phyloP scores from a whole-genome alignment of 2,329 filamentous ascomycete genomes.

The Trichoderma pleuroti region DNA sequence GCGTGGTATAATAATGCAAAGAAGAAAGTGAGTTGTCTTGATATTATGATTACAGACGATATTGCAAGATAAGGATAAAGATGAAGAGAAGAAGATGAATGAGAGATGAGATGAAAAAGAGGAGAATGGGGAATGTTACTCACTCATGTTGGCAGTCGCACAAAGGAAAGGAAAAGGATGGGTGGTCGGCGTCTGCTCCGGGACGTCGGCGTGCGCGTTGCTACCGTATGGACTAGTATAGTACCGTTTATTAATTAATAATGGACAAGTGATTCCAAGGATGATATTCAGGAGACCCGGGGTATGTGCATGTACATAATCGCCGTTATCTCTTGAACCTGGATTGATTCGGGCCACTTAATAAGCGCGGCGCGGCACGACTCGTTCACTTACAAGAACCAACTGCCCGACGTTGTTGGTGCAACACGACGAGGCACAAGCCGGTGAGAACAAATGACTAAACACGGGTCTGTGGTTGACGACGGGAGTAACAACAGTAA shows the following conservation, averaged over 20 bases:
- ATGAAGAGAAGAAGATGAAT: neutral
- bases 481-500: neutral
- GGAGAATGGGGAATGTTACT: neutral
- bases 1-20: neutral
- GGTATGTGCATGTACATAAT: neutral
- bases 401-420: neutral
- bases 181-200: constrained; percentile 1
- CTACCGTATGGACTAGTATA: neutral
- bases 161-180: neutral
- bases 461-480: neutral
- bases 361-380: neutral
- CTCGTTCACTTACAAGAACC: neutral
- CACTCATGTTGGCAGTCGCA: constrained; percentile 2
- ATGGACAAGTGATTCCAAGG: neutral
- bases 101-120: neutral
- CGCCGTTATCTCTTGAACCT: constrained; percentile 6
- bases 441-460: neutral
- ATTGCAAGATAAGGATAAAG: no score
- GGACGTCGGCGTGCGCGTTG: neutral
- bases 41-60: neutral
- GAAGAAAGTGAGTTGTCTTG: neutral
- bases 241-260: neutral
- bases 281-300: neutral
- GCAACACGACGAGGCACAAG: neutral
- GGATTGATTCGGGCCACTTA: neutral